phyloP scores from a whole-genome alignment of 2,329 filamentous ascomycete genomes.

The Fusarium denticulatum region DNA sequence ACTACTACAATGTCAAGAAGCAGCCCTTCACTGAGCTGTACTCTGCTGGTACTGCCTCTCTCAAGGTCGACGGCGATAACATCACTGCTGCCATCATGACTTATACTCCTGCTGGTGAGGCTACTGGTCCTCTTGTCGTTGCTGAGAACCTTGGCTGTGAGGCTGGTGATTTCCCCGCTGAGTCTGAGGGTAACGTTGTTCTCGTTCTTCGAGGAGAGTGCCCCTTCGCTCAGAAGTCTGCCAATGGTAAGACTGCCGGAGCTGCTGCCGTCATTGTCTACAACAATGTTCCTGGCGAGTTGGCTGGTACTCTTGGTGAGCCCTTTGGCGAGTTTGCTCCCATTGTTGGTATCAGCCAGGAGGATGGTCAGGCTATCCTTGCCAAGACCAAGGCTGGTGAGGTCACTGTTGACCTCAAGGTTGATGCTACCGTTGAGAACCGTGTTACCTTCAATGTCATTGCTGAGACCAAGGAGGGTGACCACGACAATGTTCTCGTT shows the following conservation, averaged over 20 bases:
- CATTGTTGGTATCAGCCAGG: conserved; percentile 62
- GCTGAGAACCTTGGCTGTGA: conserved; percentile 65
- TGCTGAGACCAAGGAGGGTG: conserved; percentile 60
- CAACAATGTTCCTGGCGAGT: conserved; percentile 65
- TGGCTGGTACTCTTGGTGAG: conserved; percentile 65
- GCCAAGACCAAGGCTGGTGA: conserved; percentile 45
- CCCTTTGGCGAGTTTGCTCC: conserved; percentile 59
- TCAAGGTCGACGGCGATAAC: conserved; percentile 45
- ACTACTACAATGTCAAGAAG: conserved; percentile 56
- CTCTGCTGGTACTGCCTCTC: conserved; percentile 45
- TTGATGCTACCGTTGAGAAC: conserved; percentile 60
- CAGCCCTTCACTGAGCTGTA: conserved; percentile 56
- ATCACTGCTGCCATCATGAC: conserved; percentile 49
- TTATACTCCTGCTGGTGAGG: conserved; percentile 62
- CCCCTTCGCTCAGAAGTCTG: conserved; percentile 66
- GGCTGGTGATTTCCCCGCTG: conserved; percentile 62
- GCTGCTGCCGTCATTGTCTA: conserved; percentile 68
- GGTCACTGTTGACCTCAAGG: conserved; percentile 48
- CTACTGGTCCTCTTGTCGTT: conserved; percentile 54
- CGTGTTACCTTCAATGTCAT: conserved; percentile 62
- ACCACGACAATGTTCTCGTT: conserved; percentile 59
- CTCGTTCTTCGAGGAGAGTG: conserved; percentile 69
- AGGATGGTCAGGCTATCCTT: conserved; percentile 52
- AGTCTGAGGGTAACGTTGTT: conserved; percentile 65
- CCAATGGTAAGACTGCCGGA: conserved; percentile 64